Percentiles rank a stretch among this genome's conserved stretches.
phyloP scores from a whole-genome alignment of 306 rosid species.

The Pachyrhizus erosus region DNA sequence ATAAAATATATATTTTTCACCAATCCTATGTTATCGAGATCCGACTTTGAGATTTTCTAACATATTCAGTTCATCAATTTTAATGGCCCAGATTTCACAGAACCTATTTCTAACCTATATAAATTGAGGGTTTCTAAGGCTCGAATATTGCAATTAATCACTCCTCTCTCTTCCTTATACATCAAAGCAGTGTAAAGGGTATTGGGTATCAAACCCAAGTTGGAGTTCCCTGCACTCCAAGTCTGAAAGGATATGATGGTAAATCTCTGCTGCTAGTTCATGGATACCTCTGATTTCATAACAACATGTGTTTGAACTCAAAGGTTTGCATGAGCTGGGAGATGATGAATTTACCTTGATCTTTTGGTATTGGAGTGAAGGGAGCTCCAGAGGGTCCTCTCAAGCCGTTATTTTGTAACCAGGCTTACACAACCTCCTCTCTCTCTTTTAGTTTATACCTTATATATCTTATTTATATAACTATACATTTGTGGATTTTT shows the following conservation, averaged over 20 bases:
- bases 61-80: neutral
- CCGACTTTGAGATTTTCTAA: neutral
- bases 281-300: conserved; percentile 52
- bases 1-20: too few species aligned
- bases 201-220: neutral
- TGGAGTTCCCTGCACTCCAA: conserved; percentile 58
- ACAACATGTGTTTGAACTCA: neutral
- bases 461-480: neutral
- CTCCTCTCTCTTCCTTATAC: neutral
- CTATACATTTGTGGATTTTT: too few species aligned
- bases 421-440: neutral
- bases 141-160: neutral
- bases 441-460: neutral
- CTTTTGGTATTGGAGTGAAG: conserved; percentile 48
- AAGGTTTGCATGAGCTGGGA: conserved; percentile 64
- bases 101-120: neutral
- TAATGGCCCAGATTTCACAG: neutral
- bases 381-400: neutral
- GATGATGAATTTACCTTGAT: conserved; percentile 59
- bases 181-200: neutral
- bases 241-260: conserved; percentile 52
- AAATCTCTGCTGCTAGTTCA: conserved; percentile 61
- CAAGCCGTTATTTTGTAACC: neutral
- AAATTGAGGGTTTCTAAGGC: neutral
- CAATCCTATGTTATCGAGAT: too few species aligned